phyloP scores from a whole-genome alignment of 2,329 filamentous ascomycete genomes.

The Rhinocladiella mackenziei region DNA sequence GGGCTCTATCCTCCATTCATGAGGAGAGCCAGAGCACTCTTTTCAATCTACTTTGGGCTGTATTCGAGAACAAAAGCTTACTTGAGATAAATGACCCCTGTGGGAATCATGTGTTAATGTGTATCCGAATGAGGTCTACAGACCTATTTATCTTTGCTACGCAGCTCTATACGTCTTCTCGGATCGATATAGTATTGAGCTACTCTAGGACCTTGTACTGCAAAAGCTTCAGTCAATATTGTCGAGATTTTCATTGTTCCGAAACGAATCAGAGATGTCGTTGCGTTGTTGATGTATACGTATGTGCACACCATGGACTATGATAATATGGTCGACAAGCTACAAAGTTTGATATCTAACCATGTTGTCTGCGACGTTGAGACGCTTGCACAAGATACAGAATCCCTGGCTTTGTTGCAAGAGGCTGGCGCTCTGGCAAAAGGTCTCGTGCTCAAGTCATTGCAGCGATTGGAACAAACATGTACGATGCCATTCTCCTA shows the following conservation, averaged over 20 bases:
- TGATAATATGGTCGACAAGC: slow-evolving; percentile 9
- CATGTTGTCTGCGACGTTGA: slow-evolving; percentile 29
- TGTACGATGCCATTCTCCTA: no score
- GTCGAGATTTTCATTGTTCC: slow-evolving; percentile 31
- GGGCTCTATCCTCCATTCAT: no score
- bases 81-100: not conserved
- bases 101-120: slow-evolving; percentile 21
- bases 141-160: slow-evolving; percentile 39
- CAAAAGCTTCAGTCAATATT: slow-evolving; percentile 36
- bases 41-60: slow-evolving; percentile 5
- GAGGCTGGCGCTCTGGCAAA: slow-evolving; percentile 7
- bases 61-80: slow-evolving; percentile 5
- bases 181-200: slow-evolving; percentile 39
- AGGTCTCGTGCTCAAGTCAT: slow-evolving; percentile 16
- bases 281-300: slow-evolving; percentile 36
- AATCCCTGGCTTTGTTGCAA: slow-evolving; percentile 12
- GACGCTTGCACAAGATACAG: slow-evolving; percentile 5
- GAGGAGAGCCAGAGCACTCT: no score
- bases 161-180: slow-evolving; percentile 40
- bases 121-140: slow-evolving; percentile 30
- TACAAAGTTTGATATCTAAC: slow-evolving; percentile 26
- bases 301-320: slow-evolving; percentile 35
- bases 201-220: slow-evolving; percentile 33
- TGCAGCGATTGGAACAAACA: no score
- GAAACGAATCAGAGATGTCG: slow-evolving; percentile 31